A percentile compares a stretch with the other conserved stretches of the same genome.
Conservation (phyloP, 2,329 filamentous ascomycete species). For the Emergomyces orientalis region DNA sequence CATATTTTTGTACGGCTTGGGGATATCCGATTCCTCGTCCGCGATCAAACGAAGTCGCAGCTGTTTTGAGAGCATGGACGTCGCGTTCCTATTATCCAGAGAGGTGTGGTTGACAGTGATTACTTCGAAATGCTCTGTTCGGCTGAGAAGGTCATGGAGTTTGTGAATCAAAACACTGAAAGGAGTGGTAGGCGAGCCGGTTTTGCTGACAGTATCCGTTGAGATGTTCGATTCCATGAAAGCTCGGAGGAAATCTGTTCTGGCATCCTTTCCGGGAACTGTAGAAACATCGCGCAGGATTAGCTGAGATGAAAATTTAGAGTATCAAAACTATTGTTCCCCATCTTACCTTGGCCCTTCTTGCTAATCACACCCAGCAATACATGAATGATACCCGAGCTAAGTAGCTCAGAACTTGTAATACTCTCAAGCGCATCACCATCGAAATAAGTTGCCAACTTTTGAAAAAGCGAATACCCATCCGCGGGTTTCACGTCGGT, state of each 20-base stretch:
- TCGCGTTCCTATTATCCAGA: constrained; percentile 50
- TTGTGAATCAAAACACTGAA: constrained; percentile 91
- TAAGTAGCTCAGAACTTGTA: constrained; percentile 87
- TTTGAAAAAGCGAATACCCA: constrained; percentile 61
- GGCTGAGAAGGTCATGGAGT: constrained; percentile 87
- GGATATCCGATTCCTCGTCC: constrained; percentile 60
- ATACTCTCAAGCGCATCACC: constrained; percentile 83
- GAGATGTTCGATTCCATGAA: constrained; percentile 70
- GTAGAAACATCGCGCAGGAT: not conserved
- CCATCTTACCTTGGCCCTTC: constrained; percentile 39
- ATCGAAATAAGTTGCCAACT: constrained; percentile 75
- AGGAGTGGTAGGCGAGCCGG: constrained; percentile 63
- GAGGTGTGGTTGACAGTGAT: constrained; percentile 79
- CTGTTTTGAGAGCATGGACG: constrained; percentile 95
- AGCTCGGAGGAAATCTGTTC: constrained; percentile 75
- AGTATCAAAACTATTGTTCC: constrained; percentile 1
- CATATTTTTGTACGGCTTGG: constrained; percentile 77
- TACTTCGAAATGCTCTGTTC: constrained; percentile 96
- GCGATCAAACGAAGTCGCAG: constrained; percentile 80
- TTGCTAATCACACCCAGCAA: constrained; percentile 75
- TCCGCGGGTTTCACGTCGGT: constrained; percentile 35
- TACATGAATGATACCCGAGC: constrained; percentile 78
- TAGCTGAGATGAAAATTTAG: constrained; percentile 4
- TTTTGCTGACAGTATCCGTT: constrained; percentile 49
- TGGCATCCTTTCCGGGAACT: constrained; percentile 43